Evolutionary conservation across 805 yeast species (phyloP).

Genomic region (Saccharomyces mikatae): DNA sequence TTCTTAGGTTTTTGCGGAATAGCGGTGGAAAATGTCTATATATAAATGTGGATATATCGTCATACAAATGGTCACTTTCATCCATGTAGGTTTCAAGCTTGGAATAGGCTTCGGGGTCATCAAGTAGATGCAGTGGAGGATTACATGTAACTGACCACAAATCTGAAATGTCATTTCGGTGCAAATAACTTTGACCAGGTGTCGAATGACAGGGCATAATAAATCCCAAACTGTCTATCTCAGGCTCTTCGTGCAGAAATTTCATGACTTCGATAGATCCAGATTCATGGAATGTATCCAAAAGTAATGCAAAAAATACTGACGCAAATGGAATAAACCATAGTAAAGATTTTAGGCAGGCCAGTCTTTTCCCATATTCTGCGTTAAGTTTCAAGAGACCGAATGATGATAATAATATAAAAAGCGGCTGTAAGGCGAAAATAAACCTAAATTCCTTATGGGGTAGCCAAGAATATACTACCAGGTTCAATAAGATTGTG

Average conservation of each 20-base stretch:
- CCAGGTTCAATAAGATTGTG: constrained; percentile 38
- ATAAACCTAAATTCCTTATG: constrained; percentile 92
- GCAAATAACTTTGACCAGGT: constrained; percentile 85
- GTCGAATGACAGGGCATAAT: constrained; percentile 96
- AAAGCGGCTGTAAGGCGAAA: constrained; percentile 73
- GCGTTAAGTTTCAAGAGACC: constrained; percentile 18
- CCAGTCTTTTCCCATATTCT: background rate
- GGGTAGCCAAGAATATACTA: constrained; percentile 52
- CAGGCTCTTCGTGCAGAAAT: constrained; percentile 37
- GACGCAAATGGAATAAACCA: constrained; percentile 19
- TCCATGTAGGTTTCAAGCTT: constrained; percentile 54
- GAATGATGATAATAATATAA: constrained; percentile 45
- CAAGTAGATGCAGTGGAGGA: constrained; percentile 56
- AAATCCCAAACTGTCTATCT: constrained; percentile 58
- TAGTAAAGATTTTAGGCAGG: background rate
- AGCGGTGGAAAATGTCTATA: constrained; percentile 42
- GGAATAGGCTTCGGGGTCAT: constrained; percentile 20
- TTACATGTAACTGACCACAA: constrained; percentile 84
- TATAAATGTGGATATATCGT: constrained; percentile 54
- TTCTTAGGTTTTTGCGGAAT: constrained; percentile 14
- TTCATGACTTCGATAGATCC: constrained; percentile 72
- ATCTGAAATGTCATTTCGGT: constrained; percentile 41
- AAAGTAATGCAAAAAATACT: constrained; percentile 29
- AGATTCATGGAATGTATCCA: constrained; percentile 69
- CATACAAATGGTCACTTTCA: constrained; percentile 80